These are phyloP conservation scores for Leccinum barrowsii DNA, from an alignment of 768 basidiomycete species.

Conservation along the genomic window DNA sequence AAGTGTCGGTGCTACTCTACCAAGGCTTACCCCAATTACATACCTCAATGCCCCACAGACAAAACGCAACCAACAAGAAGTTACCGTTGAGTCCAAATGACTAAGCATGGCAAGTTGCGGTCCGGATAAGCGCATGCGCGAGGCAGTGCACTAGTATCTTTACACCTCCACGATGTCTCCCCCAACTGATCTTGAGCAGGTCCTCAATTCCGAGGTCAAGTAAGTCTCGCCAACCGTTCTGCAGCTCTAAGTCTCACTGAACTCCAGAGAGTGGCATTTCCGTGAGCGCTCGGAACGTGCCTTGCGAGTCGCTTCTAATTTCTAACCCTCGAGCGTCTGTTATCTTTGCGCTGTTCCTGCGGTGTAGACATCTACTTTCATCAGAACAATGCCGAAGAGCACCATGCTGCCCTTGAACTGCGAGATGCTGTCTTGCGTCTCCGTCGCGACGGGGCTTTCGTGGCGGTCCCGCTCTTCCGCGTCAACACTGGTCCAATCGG, in stretches of 20 bases:
- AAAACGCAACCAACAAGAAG: too few relatives aligned
- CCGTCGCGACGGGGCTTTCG: conserved; percentile 71
- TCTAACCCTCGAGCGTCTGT: not conserved
- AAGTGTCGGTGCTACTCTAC: too few relatives aligned
- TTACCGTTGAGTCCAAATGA: too few relatives aligned
- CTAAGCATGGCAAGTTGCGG: too few relatives aligned
- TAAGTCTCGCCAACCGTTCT: conserved; percentile 27
- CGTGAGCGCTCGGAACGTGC: conserved; percentile 40
- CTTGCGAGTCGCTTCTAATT: not conserved
- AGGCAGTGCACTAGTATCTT: too few relatives aligned
- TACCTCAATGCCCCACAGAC: too few relatives aligned
- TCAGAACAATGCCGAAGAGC: conserved; percentile 59
- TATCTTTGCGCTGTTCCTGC: not conserved
- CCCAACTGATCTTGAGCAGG: conserved; percentile 52
- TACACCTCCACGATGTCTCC: conserved; percentile 23
- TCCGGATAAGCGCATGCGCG: too few relatives aligned
- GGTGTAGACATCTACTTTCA: conserved; percentile 73
- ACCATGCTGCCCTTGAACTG: conserved; percentile 61
- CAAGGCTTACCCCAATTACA: too few relatives aligned
- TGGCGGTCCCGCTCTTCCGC: conserved; percentile 71
- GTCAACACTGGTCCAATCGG: conserved; percentile 69
- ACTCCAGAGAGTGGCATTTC: conserved; percentile 72
- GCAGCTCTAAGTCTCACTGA: not conserved
- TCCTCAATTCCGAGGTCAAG: conserved; percentile 63
- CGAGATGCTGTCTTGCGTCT: conserved; percentile 70